Evolutionary conservation across 208 protist species (phyloP).

Genomic region (Leishmania martiniquensis): DNA sequence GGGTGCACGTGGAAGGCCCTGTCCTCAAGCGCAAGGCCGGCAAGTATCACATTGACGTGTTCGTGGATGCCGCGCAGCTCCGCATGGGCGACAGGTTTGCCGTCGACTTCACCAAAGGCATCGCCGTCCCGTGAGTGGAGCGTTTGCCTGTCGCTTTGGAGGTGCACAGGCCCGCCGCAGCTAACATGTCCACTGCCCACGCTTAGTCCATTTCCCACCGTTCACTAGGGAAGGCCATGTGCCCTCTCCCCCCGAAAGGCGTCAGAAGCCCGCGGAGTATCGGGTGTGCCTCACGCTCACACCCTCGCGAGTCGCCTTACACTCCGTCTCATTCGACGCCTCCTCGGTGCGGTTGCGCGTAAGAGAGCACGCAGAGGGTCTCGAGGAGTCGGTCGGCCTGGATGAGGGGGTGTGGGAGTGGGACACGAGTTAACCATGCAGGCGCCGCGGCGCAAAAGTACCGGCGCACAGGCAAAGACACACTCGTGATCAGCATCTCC

Average conservation of each 20-base stretch:
- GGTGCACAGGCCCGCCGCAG: background rate
- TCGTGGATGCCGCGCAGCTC: conserved; percentile 69
- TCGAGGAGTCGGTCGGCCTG: background rate
- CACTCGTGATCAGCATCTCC: background rate
- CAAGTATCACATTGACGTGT: conserved; percentile 92
- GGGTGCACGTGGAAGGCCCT: conserved; percentile 60
- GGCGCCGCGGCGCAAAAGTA: background rate
- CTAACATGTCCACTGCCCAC: background rate
- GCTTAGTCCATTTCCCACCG: background rate
- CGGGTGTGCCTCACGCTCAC: background rate
- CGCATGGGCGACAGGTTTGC: conserved; percentile 53
- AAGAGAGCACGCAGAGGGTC: background rate
- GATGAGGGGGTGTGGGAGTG: background rate
- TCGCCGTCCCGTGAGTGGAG: conserved; percentile 28
- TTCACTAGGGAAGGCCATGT: background rate
- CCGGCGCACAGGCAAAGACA: background rate
- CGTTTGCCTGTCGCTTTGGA: background rate
- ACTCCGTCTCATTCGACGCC: no score
- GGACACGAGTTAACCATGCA: background rate
- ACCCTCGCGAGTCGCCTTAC: no score
- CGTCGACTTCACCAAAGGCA: conserved; percentile 80
- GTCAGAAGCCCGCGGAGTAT: background rate
- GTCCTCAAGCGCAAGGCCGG: conserved; percentile 86
- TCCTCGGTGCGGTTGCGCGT: background rate
- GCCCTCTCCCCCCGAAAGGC: background rate